phyloP scores from a whole-genome alignment of 164 flowering plant species.

The Tinospora cordifolia region DNA sequence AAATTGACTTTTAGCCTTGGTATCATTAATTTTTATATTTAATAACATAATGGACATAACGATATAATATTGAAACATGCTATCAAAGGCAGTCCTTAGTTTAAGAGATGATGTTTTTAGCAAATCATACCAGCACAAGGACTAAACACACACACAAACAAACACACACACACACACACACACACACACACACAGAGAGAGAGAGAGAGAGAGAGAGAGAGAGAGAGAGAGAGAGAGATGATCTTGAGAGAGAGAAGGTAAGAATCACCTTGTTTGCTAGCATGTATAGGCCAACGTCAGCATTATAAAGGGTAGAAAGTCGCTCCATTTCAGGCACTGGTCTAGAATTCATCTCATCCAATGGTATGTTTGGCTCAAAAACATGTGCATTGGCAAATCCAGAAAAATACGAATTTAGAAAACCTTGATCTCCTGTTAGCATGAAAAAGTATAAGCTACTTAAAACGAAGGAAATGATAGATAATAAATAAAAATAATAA shows the following conservation, averaged over 20 bases:
- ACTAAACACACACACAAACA: background rate
- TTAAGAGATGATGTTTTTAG: background rate
- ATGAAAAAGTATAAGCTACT: conserved; percentile 1
- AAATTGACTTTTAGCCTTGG: background rate
- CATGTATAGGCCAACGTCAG: conserved; percentile 99
- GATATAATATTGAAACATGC: background rate
- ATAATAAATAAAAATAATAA: no score
- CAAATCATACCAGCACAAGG: background rate
- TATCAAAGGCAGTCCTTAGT: background rate
- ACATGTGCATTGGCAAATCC: conserved; percentile 87
- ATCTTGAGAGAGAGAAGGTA: background rate
- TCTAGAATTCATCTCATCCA: conserved; percentile 50
- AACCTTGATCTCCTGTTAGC: conserved; percentile 89
- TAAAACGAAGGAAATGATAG: background rate
- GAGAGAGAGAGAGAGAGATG: background rate
- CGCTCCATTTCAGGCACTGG: conserved; percentile 81
- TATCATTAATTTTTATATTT: background rate
- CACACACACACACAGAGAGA: no score
- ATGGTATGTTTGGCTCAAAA: conserved; percentile 63
- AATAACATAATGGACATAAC: background rate
- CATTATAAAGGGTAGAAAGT: conserved; percentile 92
- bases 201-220: background rate
- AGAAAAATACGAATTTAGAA: conserved; percentile 74
- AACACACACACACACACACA: no score
- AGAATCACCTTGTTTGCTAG: conserved; percentile 86